Evolutionary conservation across 78 protist genomes (phyloP).

Genomic region (Dictyostelium capitatum): DNA sequence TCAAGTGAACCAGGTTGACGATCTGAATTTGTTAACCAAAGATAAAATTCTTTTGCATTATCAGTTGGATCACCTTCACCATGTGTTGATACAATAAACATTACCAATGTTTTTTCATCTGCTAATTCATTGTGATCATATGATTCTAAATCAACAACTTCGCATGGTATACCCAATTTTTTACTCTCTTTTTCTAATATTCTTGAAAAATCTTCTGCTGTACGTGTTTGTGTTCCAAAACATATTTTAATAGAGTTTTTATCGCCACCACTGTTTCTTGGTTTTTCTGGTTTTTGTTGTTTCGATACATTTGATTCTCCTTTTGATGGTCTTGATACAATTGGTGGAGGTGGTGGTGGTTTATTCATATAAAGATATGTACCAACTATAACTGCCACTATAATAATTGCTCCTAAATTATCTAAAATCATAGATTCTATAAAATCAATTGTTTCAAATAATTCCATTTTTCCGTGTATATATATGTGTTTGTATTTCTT

Average conservation of each 20-base stretch:
- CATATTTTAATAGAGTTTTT: slow-evolving; percentile 51
- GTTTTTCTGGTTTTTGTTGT: not conserved
- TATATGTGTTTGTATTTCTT: too few species aligned
- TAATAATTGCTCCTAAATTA: slow-evolving; percentile 47
- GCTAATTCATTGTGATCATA: slow-evolving; percentile 64
- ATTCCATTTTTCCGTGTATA: slow-evolving; percentile 6
- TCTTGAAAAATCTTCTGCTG: slow-evolving; percentile 90
- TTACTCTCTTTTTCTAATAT: slow-evolving; percentile 86
- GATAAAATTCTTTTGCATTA: slow-evolving; percentile 87
- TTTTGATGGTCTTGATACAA: not conserved
- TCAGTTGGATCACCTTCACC: slow-evolving; percentile 97
- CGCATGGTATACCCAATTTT: slow-evolving; percentile 69
- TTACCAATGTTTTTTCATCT: slow-evolving; percentile 17
- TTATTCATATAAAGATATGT: slow-evolving; percentile 68
- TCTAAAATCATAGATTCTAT: slow-evolving; percentile 32
- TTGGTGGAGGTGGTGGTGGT: slow-evolving; percentile 76
- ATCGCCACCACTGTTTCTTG: not conserved
- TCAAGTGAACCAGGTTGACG: slow-evolving; percentile 14
- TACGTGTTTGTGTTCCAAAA: slow-evolving; percentile 94
- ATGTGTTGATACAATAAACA: slow-evolving; percentile 91
- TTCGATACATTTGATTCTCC: not conserved
- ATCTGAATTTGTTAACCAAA: slow-evolving; percentile 61
- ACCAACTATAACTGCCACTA: slow-evolving; percentile 59
- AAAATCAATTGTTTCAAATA: slow-evolving; percentile 8
- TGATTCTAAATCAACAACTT: slow-evolving; percentile 81